phyloP scores from a whole-genome alignment of 768 basidiomycete genomes.

The Phylloporus sp. region DNA sequence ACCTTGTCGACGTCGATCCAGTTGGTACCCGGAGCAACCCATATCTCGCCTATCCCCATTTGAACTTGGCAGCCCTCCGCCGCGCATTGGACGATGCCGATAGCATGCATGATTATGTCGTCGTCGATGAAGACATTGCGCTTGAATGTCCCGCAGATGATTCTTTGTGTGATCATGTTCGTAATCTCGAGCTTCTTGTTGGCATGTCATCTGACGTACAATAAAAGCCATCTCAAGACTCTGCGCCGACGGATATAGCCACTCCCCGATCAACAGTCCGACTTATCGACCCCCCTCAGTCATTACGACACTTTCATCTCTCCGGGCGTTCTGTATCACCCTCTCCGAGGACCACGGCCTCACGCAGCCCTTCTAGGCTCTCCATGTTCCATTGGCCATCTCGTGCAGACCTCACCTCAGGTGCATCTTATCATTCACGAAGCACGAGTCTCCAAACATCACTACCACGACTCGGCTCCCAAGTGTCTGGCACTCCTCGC shows the following conservation, averaged over 20 bases:
- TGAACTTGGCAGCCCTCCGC: constrained; percentile 26
- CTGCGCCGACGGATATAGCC: constrained; percentile 21
- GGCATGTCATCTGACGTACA: constrained; percentile 15
- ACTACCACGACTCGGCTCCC: constrained; percentile 18
- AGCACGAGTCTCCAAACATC: constrained; percentile 48
- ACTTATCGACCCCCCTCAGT: constrained; percentile 34
- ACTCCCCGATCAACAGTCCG: constrained; percentile 32
- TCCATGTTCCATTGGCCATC: constrained; percentile 40
- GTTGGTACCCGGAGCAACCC: constrained; percentile 32
- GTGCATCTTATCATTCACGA: constrained; percentile 38
- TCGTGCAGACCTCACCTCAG: constrained; percentile 24
- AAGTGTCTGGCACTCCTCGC: constrained; percentile 7
- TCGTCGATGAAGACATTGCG: constrained; percentile 33
- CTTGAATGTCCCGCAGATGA: constrained; percentile 23
- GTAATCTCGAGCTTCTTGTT: constrained; percentile 24
- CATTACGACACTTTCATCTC: constrained; percentile 40
- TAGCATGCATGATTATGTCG: constrained; percentile 38
- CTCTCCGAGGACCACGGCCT: constrained; percentile 34
- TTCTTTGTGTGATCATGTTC: constrained; percentile 17
- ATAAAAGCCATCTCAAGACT: constrained; percentile 22
- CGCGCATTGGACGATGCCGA: constrained; percentile 30
- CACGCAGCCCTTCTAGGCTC: constrained; percentile 35
- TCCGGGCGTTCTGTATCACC: constrained; percentile 39
- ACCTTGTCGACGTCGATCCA: constrained; percentile 21
- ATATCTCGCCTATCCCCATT: constrained; percentile 40